These are phyloP conservation scores for Malus domestica DNA, from an alignment of 306 rosid genomes.

Conservation along the genomic window ASM211411v1 NC_041802.1:28743001-28743500, in stretches of 20 bases:
- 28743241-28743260: slow-evolving; percentile 57
- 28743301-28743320: slow-evolving; percentile 46
- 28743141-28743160: background rate
- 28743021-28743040: slow-evolving; percentile 44
- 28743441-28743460: slow-evolving; percentile 47
- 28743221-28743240: slow-evolving; percentile 29
- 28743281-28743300: slow-evolving; percentile 27
- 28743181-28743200: background rate
- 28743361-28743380: slow-evolving; percentile 69
- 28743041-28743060: slow-evolving; percentile 40
- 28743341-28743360: slow-evolving; percentile 65
- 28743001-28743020: slow-evolving; percentile 19
- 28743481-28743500: slow-evolving; percentile 49
- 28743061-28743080: slow-evolving; percentile 49
- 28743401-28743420: slow-evolving; percentile 43
- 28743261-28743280: slow-evolving; percentile 46
- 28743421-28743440: slow-evolving; percentile 53
- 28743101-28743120: background rate
- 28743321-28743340: slow-evolving; percentile 53
- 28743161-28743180: too few relatives aligned
- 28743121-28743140: background rate
- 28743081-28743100: background rate
- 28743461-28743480: slow-evolving; percentile 28
- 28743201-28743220: background rate
- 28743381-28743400: slow-evolving; percentile 51